Conservation (phyloP, 306 rosid genomes). For the Biancaea sappan region DNA sequence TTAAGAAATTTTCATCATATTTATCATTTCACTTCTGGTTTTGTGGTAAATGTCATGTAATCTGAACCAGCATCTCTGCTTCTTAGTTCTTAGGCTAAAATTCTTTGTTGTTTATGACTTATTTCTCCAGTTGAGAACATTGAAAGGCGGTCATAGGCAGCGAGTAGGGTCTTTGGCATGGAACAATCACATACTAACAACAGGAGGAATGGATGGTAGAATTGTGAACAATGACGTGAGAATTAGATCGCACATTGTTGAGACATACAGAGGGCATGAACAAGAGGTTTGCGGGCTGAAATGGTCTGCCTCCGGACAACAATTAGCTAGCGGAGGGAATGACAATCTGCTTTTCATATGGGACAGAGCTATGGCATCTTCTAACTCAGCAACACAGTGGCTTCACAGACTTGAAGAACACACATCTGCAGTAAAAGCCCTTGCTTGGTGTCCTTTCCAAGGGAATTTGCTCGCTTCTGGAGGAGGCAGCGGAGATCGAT, state of each 20-base stretch:
- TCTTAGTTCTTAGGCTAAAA: background rate
- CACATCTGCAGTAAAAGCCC: constrained; percentile 65
- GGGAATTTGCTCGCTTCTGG: constrained; percentile 57
- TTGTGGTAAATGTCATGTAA: no score
- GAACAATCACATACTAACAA: constrained; percentile 62
- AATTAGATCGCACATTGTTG: constrained; percentile 58
- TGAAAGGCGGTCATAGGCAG: constrained; percentile 56
- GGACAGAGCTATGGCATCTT: constrained; percentile 60
- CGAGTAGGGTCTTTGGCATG: constrained; percentile 65
- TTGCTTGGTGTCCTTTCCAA: constrained; percentile 76
- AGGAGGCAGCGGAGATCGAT: constrained; percentile 56
- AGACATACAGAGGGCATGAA: constrained; percentile 65
- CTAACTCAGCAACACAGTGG: constrained; percentile 60
- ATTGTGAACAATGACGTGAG: constrained; percentile 68
- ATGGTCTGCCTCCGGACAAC: constrained; percentile 64
- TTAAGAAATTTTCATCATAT: background rate
- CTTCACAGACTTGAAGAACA: constrained; percentile 64
- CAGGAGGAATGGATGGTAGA: constrained; percentile 67
- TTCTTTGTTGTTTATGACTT: background rate
- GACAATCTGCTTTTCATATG: constrained; percentile 61
- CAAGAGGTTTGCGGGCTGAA: constrained; percentile 68
- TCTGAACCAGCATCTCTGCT: background rate
- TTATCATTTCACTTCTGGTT: background rate
- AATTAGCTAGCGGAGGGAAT: constrained; percentile 67
- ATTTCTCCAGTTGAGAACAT: constrained; percentile 51